Evolutionary conservation across 2,329 filamentous ascomycete genomes (phyloP).

Genomic region (Shiraia sp.): DNA sequence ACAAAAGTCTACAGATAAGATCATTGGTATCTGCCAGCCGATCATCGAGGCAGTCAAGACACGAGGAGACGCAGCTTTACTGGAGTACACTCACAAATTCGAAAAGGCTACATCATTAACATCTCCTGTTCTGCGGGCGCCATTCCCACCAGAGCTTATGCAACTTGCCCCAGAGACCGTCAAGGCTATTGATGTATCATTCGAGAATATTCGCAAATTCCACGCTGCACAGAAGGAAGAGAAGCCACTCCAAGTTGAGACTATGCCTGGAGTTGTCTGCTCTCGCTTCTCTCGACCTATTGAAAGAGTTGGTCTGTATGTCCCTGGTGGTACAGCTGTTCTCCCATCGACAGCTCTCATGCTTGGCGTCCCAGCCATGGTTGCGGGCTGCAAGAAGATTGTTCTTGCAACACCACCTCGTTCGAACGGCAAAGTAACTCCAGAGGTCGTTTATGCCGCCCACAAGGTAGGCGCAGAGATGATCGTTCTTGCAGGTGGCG

Average conservation of each 20-base stretch:
- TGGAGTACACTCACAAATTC: constrained; percentile 96
- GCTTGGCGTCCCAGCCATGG: constrained; percentile 96
- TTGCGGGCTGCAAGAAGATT: constrained; percentile 94
- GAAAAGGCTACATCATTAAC: constrained; percentile 92
- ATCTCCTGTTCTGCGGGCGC: constrained; percentile 85
- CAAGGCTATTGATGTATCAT: constrained; percentile 90
- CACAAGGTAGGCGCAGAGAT: constrained; percentile 96
- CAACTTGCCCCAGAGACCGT: constrained; percentile 80
- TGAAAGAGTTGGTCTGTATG: constrained; percentile 93
- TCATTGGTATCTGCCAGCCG: constrained; percentile 85
- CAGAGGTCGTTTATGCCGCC: constrained; percentile 95
- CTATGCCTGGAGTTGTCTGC: constrained; percentile 96
- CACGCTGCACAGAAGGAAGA: constrained; percentile 88
- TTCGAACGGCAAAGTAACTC: constrained; percentile 85
- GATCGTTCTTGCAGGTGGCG: constrained; percentile 93
- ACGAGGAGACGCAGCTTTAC: constrained; percentile 82
- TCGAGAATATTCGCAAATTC: constrained; percentile 92
- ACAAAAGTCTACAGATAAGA: constrained; percentile 91
- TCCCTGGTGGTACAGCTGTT: constrained; percentile 96
- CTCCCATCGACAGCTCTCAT: constrained; percentile 95
- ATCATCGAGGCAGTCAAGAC: constrained; percentile 87
- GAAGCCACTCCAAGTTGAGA: constrained; percentile 83
- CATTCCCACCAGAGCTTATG: constrained; percentile 87
- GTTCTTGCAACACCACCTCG: constrained; percentile 91
- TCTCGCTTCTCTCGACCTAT: constrained; percentile 91